A percentile compares a stretch with the other conserved stretches of the same genome.
Conservation (phyloP, 345 rosid species). For the Orychophragmus violaceus region DNA sequence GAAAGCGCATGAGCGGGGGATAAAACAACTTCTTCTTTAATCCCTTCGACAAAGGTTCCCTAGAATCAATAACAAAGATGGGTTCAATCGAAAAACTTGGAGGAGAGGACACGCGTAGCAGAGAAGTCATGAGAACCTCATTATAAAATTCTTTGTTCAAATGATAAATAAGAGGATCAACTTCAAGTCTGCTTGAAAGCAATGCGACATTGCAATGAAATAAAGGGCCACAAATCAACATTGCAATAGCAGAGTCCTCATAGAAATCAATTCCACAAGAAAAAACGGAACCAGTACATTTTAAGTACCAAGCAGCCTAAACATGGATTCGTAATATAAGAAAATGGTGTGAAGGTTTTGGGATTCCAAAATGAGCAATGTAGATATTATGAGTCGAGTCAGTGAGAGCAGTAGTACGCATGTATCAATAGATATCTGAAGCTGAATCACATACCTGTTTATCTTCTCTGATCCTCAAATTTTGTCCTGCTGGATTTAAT, state of each 20-base stretch:
- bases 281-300: neutral
- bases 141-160: neutral
- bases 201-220: neutral
- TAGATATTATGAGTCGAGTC: neutral
- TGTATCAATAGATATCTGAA: constrained; percentile 4
- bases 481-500: constrained; percentile 94
- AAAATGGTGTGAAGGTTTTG: neutral
- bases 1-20: constrained; percentile 99
- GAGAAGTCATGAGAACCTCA: neutral
- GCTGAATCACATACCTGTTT: constrained; percentile 57
- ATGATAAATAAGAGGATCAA: constrained; percentile 3
- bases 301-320: neutral
- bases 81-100: neutral
- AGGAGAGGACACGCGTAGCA: constrained; percentile 5
- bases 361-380: neutral
- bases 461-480: constrained; percentile 96
- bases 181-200: constrained; percentile 5
- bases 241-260: neutral
- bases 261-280: neutral
- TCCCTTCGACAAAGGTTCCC: constrained; percentile 99
- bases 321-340: neutral
- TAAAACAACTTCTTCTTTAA: constrained; percentile 97
- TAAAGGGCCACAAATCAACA: neutral
- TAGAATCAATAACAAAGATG: constrained; percentile 26
- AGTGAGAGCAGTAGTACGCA: neutral